Evolutionary conservation across 768 basidiomycete species (phyloP).

Genomic region (Naganishia vaughanmartiniae): DNA sequence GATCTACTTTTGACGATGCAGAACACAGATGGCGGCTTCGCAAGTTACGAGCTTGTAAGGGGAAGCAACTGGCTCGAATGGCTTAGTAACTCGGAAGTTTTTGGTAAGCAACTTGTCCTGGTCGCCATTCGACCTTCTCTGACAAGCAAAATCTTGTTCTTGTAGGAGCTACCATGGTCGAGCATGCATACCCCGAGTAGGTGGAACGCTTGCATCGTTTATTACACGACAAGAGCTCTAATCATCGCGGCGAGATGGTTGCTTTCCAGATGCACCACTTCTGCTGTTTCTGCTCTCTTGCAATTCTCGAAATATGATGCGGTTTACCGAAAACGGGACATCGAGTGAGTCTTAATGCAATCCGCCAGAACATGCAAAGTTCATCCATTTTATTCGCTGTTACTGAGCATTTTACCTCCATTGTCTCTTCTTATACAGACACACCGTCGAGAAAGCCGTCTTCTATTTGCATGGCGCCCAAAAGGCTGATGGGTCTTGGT

Average conservation of each 20-base stretch:
- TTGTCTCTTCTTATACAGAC: slow-evolving; percentile 53
- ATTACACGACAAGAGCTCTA: not conserved
- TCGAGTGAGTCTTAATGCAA: slow-evolving; percentile 58
- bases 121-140: too few relatives aligned
- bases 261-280: slow-evolving; percentile 70
- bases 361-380: slow-evolving; percentile 49
- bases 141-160: too few relatives aligned
- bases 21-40: slow-evolving; percentile 83
- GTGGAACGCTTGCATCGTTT: slow-evolving; percentile 1
- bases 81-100: slow-evolving; percentile 93
- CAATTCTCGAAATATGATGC: slow-evolving; percentile 81
- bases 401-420: not conserved
- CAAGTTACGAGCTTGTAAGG: slow-evolving; percentile 86
- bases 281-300: slow-evolving; percentile 78
- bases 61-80: slow-evolving; percentile 75
- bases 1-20: slow-evolving; percentile 83
- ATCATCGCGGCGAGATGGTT: not conserved
- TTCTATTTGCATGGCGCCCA: slow-evolving; percentile 76
- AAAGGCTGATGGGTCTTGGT: slow-evolving; percentile 83
- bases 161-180: slow-evolving; percentile 90
- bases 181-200: slow-evolving; percentile 89
- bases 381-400: not conserved
- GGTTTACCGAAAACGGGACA: slow-evolving; percentile 70
- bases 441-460: slow-evolving; percentile 67
- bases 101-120: slow-evolving; percentile 60